Conservation (phyloP, 495 filamentous ascomycete species). For the Tuber aestivum region DNA sequence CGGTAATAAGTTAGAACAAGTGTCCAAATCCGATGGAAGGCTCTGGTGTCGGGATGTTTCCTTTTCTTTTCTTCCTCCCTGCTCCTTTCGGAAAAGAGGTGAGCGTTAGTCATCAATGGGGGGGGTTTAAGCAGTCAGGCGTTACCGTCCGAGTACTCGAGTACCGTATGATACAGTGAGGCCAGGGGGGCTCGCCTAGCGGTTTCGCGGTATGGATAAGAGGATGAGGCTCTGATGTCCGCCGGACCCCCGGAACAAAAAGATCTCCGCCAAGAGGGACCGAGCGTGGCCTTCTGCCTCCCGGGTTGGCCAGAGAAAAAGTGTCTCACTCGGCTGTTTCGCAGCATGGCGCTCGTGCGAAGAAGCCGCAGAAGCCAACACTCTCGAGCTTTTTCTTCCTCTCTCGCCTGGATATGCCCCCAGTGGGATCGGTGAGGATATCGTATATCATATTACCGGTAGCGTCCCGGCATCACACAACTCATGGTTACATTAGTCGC, state of each 20-base stretch:
- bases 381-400: neutral
- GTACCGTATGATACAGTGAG: no score
- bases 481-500: neutral
- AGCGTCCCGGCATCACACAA: neutral
- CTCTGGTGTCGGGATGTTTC: neutral
- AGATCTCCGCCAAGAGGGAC: constrained; percentile 24
- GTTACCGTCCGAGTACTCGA: no score
- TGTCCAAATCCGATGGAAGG: neutral
- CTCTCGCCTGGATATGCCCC: neutral
- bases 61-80: no score
- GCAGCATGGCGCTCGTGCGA: constrained; percentile 17
- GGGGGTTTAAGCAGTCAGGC: neutral
- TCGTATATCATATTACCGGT: neutral
- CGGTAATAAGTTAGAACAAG: no score
- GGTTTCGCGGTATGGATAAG: no score
- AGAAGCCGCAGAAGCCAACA: neutral
- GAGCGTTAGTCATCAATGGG: neutral
- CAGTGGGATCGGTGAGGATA: neutral
- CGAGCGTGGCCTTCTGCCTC: neutral
- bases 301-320: constrained; percentile 8
- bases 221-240: constrained; percentile 19
- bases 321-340: constrained; percentile 25
- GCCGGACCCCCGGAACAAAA: constrained; percentile 11
- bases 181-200: neutral
- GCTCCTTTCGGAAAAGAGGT: neutral